Conservation (phyloP, 495 filamentous ascomycete genomes). For the Aspergillus incahuasiensis region DNA sequence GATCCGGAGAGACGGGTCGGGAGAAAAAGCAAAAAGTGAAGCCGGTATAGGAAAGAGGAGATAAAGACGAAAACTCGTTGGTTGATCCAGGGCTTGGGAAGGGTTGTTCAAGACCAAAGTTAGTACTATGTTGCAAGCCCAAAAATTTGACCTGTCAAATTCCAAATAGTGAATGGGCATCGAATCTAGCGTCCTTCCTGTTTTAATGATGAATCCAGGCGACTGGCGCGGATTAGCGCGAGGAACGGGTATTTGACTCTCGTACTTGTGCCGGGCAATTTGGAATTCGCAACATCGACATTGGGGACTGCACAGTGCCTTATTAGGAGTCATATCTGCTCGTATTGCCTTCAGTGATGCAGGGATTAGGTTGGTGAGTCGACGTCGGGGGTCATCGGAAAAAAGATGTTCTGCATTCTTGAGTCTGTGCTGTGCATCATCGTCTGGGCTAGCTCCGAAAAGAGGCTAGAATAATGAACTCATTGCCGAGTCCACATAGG, state of each 20-base stretch:
- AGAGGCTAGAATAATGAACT: neutral
- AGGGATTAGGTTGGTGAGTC: slow-evolving; percentile 5
- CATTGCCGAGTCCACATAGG: neutral
- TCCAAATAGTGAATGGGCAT: slow-evolving; percentile 15
- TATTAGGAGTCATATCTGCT: neutral
- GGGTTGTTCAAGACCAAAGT: neutral
- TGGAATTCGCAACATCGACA: slow-evolving; percentile 9
- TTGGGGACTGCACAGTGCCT: neutral
- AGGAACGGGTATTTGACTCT: slow-evolving; percentile 1
- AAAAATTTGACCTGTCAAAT: slow-evolving; percentile 16
- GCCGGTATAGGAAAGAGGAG: neutral
- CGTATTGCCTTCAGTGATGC: neutral
- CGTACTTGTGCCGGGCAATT: neutral
- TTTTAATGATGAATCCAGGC: neutral
- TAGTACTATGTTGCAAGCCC: neutral
- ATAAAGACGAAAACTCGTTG: neutral
- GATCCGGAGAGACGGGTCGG: neutral
- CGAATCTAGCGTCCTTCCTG: neutral
- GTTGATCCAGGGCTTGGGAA: neutral
- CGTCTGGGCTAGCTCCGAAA: neutral
- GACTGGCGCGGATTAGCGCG: slow-evolving; percentile 6
- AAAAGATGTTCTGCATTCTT: slow-evolving; percentile 6
- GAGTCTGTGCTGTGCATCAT: slow-evolving; percentile 3
- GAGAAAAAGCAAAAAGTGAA: neutral
- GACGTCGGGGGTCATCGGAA: slow-evolving; percentile 3